Percentiles rank a stretch among this genome's conserved stretches.
Conservation (phyloP, 2,329 filamentous ascomycete genomes). For the Escovopsis sp. region DNA sequence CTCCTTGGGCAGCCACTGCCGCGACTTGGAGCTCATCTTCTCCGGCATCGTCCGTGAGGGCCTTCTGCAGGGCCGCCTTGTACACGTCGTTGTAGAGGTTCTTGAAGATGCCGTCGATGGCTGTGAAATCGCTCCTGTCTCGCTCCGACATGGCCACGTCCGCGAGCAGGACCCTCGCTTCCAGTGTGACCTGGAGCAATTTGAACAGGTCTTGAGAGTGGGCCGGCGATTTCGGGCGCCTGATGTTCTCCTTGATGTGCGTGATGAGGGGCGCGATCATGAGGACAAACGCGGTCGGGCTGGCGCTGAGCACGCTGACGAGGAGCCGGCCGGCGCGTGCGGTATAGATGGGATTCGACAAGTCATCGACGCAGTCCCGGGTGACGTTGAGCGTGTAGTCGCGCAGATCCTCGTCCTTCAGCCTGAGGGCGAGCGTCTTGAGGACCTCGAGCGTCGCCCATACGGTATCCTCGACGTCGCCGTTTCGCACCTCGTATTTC, state of each 20-base stretch:
- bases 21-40: conserved; percentile 27
- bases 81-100: conserved; percentile 30
- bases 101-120: conserved; percentile 23
- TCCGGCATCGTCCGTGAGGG: conserved; percentile 13
- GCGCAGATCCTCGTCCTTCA: conserved; percentile 29
- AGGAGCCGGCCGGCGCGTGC: conserved; percentile 37
- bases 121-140: conserved; percentile 23
- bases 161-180: conserved; percentile 27
- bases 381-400: conserved; percentile 34
- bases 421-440: conserved; percentile 30
- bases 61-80: conserved; percentile 20
- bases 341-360: conserved; percentile 38
- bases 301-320: conserved; percentile 35
- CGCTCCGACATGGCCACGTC: conserved; percentile 18
- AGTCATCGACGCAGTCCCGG: conserved; percentile 37
- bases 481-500: conserved; percentile 48
- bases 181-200: conserved; percentile 36
- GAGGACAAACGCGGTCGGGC: conserved; percentile 31
- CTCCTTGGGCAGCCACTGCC: conserved; percentile 30
- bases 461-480: conserved; percentile 42
- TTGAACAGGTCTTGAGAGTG: conserved; percentile 39
- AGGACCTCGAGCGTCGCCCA: conserved; percentile 41
- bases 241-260: conserved; percentile 35
- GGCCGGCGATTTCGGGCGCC: conserved; percentile 32
- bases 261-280: conserved; percentile 32